Evolutionary conservation across 371 early-diverging fungal species (phyloP), one percentile per base, ranked within the genome.

Genomic region (Smittium mucronatum): DNA sequence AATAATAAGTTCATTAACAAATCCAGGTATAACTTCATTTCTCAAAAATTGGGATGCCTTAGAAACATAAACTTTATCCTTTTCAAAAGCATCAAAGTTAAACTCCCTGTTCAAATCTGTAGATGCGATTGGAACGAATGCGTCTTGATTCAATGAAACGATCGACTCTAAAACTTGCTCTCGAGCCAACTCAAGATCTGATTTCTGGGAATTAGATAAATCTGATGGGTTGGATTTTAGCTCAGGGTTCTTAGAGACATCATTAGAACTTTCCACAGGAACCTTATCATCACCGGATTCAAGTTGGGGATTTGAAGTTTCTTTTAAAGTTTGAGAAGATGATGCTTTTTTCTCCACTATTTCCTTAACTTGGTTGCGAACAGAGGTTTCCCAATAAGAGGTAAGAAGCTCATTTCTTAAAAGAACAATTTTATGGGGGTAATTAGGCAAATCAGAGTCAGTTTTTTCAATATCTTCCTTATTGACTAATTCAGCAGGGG

Each of bases 371-470:
- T 81, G 82, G 11, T 80, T 80, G 29, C 88, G 85, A 35, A 92
- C 78, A 70, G 86, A 88, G 71, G 85, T 83, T 65, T 94, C 92
- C 86, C 89, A 93, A 85, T 85, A 94, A 28, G 85, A 70, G 47
- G 89, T 87, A 70, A 95, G 81, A 71, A 95, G 81, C 78, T 97
- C 97, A 16, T 88, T 89, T 70, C 97, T 85, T 75, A 97, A 78
- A 69, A 95, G 79, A 0, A 88, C 84, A 80, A 95, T 79, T 73
- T 86, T 83, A 80, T 97, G 97, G 25, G 95, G 95, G 76, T 97
- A 97, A 29, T 81, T 84, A n/a, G 87, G 86, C 33, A 79, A 67
- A 31, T 64, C 69, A 8, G 68, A 74, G n/a, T 71, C 71, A 60
- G 2, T 33, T 5, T 8, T 29, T 64, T 57, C 36, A 59, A 57